Percentiles rank a stretch among this genome's conserved stretches.
Conservation (phyloP, 257 asterid species). For the Salvia hispanica region DNA sequence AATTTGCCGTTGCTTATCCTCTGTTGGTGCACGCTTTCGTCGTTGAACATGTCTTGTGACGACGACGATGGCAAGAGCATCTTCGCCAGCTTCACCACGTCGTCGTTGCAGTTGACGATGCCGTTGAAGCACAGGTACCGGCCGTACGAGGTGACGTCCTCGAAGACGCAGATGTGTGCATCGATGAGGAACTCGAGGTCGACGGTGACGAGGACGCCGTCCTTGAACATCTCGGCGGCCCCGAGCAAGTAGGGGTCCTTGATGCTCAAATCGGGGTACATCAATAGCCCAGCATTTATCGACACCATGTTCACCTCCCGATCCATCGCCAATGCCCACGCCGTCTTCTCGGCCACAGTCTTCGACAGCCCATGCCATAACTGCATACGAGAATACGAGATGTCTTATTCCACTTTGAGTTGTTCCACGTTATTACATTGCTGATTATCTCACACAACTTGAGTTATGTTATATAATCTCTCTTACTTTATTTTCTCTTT, state of each 20-base stretch:
- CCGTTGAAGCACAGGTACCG: constrained; percentile 81
- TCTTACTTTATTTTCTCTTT: too few species aligned
- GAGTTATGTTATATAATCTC: too few species aligned
- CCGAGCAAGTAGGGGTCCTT: constrained; percentile 85
- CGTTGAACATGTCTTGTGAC: constrained; percentile 43
- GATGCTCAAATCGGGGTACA: constrained; percentile 62
- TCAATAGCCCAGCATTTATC: constrained; percentile 66
- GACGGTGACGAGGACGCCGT: constrained; percentile 81
- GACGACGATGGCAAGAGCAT: constrained; percentile 48
- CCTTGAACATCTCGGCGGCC: constrained; percentile 83
- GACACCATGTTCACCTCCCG: constrained; percentile 85
- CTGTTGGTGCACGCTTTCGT: constrained; percentile 54
- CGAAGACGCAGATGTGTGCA: constrained; percentile 84
- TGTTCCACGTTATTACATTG: too few species aligned
- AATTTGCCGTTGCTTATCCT: constrained; percentile 79
- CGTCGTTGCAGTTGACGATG: constrained; percentile 55
- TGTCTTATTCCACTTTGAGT: background rate
- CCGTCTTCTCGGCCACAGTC: constrained; percentile 84
- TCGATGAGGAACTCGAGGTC: constrained; percentile 73
- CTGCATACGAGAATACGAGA: constrained; percentile 37
- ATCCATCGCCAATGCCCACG: constrained; percentile 98
- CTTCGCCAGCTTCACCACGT: constrained; percentile 57
- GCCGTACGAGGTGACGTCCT: constrained; percentile 78
- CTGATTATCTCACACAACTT: too few species aligned
- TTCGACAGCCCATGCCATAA: constrained; percentile 89